These are phyloP conservation scores for Quercus tomentella DNA, from an alignment of 331 rosid genomes.

Conservation along the genomic window DNA sequence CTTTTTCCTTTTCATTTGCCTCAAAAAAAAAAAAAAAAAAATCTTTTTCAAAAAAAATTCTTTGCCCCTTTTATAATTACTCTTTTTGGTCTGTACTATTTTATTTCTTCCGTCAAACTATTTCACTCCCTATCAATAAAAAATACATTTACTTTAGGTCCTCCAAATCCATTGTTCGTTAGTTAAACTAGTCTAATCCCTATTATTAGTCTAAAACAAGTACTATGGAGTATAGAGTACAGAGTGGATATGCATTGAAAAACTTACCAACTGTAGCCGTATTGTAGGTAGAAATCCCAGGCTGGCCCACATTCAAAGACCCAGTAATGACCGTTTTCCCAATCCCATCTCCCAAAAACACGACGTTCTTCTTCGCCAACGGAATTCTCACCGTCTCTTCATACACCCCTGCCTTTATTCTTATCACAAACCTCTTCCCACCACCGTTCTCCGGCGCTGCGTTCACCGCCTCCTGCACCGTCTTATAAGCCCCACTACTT, in stretches of 20 bases:
- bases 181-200: too few relatives aligned
- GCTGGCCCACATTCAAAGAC: conserved; percentile 51
- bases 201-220: too few relatives aligned
- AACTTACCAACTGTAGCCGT: conserved; percentile 78
- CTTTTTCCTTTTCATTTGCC: too few relatives aligned
- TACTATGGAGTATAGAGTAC: not conserved
- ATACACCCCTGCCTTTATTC: conserved; percentile 65
- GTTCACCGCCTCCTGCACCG: conserved; percentile 78
- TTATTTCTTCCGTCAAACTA: too few relatives aligned
- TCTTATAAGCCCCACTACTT: conserved; percentile 31
- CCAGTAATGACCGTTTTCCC: conserved; percentile 81
- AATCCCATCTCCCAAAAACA: conserved; percentile 74
- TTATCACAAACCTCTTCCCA: conserved; percentile 50
- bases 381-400: conserved; percentile 77
- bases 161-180: too few relatives aligned
- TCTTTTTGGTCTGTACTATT: too few relatives aligned
- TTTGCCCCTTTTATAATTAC: too few relatives aligned
- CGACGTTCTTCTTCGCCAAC: conserved; percentile 59
- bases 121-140: too few relatives aligned
- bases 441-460: conserved; percentile 51
- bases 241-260: too few relatives aligned
- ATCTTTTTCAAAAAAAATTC: too few relatives aligned
- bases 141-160: too few relatives aligned
- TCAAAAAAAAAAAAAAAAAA: too few relatives aligned
- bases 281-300: conserved; percentile 55